phyloP scores from a whole-genome alignment of 2,329 filamentous ascomycete genomes.

The Drechslerella coelobrocha region DNA sequence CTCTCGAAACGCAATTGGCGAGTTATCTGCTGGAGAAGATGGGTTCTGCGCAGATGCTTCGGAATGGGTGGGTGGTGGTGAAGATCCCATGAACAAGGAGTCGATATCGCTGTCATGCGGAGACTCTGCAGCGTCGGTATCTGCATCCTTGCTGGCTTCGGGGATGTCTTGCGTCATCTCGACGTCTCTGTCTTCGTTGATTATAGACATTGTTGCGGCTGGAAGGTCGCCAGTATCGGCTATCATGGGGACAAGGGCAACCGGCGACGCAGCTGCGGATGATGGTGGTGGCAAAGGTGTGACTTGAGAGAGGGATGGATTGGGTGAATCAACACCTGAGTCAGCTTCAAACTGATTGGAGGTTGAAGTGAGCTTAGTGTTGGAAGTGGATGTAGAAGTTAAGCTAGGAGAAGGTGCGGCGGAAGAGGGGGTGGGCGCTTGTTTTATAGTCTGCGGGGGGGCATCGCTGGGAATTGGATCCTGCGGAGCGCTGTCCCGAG shows the following conservation, averaged over 20 bases:
- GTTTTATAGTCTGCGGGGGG: slow-evolving; percentile 41
- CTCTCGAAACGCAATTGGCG: slow-evolving; percentile 23
- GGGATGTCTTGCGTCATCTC: slow-evolving; percentile 29
- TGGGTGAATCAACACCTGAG: slow-evolving; percentile 27
- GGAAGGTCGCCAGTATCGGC: slow-evolving; percentile 28
- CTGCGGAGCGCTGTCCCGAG: slow-evolving; percentile 48
- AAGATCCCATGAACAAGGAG: slow-evolving; percentile 49
- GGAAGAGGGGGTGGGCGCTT: slow-evolving; percentile 47
- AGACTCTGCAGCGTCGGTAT: slow-evolving; percentile 42
- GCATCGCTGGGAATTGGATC: slow-evolving; percentile 41
- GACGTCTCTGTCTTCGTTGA: slow-evolving; percentile 32
- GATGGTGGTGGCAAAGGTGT: slow-evolving; percentile 38
- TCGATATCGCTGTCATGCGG: slow-evolving; percentile 48
- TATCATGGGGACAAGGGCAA: slow-evolving; percentile 17
- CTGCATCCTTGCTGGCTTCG: slow-evolving; percentile 31
- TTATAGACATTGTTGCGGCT: slow-evolving; percentile 27
- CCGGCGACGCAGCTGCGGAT: slow-evolving; percentile 40
- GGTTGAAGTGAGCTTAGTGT: slow-evolving; percentile 28
- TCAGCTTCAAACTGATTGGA: slow-evolving; percentile 20
- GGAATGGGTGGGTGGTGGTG: slow-evolving; percentile 38
- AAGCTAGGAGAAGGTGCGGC: slow-evolving; percentile 45
- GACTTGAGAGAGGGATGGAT: slow-evolving; percentile 32
- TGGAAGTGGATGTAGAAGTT: slow-evolving; percentile 37
- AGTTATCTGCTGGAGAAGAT: slow-evolving; percentile 26
- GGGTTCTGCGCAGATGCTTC: slow-evolving; percentile 25